Base-by-base conservation (phyloP, 2,329 filamentous ascomycete species). In the Cercospora sojina region DNA sequence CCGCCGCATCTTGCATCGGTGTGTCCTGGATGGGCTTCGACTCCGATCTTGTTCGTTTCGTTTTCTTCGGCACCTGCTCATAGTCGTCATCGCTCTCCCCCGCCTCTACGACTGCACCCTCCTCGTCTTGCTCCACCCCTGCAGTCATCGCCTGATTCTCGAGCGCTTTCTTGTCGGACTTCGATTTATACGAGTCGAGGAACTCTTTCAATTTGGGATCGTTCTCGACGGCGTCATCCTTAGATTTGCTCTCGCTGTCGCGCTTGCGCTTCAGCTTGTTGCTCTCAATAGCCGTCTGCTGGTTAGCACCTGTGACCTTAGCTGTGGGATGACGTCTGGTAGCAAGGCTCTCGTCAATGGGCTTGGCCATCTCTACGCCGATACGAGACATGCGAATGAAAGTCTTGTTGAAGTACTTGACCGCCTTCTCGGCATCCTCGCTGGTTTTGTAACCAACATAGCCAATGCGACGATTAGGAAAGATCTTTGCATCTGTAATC, bases 381-480 rank as follows among this genome's bases (percentile, higher is more conserved):
- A 99, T 93, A 82, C 90, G 96, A 65, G 93, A 97, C 91, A 97
- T 95, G 74, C 93, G 92, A 74, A 99, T 92, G 80, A 93, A 99
- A 70, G 93, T 90, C 78, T 88, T 92, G 83, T 99, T 93, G 84
- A 97, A 97, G 83, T 97, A 96, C 79, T 91, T 93, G 77, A 96
- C 91, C 53, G 95, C 94, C 76, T 89, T 87, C 65, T 87, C 83
- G 64, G 95, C 95, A 77, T 92, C 90, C 69, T 94, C 88, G 13
- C 90, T 83, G 60, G 87, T 91, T 81, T 91, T 93, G 84, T 94
- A 98, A 69, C 95, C 95, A 67, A 99, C 88, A 84, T 97, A 99
- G 73, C 93, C 95, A 79, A 99, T 97, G 73, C 93, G 88, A 74
- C 95, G 88, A 75, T 93, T 89, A 5, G 92, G 87, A 76, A 98